A percentile compares a stretch with the other conserved stretches of the same genome.
Evolutionary conservation across 306 rosid genomes (phyloP).

Genomic region (Acacia crassicarpa): DNA sequence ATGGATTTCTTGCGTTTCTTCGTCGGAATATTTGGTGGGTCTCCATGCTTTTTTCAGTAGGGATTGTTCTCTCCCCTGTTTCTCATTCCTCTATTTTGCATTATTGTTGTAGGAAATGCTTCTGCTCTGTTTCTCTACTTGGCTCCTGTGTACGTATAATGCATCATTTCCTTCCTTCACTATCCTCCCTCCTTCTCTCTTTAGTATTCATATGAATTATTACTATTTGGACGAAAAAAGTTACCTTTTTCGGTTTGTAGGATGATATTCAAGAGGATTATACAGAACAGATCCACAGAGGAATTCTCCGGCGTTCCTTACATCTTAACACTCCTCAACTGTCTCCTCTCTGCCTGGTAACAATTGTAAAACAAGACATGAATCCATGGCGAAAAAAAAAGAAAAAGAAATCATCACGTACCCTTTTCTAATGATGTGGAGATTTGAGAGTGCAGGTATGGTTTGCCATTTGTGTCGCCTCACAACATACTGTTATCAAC

Average conservation of each 20-base stretch:
- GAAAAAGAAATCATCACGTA: not conserved
- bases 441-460: constrained; percentile 43
- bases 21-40: constrained; percentile 30
- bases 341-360: constrained; percentile 68
- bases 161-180: not conserved
- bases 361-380: not conserved
- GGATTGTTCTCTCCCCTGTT: constrained; percentile 17
- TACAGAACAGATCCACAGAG: constrained; percentile 44
- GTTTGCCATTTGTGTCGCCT: constrained; percentile 55
- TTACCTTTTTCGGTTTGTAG: constrained; percentile 19
- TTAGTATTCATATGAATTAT: not conserved
- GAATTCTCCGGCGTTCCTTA: constrained; percentile 68
- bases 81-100: not conserved
- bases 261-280: constrained; percentile 57
- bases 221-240: not conserved
- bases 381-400: not conserved
- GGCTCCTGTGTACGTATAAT: constrained; percentile 43
- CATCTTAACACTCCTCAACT: constrained; percentile 58
- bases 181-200: not conserved
- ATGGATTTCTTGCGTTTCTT: constrained; percentile 48
- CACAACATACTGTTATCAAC: constrained; percentile 60
- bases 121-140: constrained; percentile 68
- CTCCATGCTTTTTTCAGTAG: not conserved
- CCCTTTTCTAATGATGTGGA: not conserved
- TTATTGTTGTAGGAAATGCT: constrained; percentile 46